Evolutionary conservation across 306 rosid genomes (phyloP).

Genomic region (Cicer judaicum): DNA sequence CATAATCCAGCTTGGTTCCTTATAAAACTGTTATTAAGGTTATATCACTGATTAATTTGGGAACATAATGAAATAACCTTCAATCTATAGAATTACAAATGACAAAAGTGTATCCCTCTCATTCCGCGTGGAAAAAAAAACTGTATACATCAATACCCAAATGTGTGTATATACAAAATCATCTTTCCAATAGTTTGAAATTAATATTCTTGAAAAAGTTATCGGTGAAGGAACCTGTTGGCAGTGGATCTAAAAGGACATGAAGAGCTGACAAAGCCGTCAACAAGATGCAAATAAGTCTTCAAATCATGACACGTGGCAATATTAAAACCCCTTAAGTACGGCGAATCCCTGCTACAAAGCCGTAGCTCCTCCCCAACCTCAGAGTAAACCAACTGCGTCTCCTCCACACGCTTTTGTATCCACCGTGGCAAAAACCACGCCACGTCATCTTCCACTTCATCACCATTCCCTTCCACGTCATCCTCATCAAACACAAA

Average conservation of each 20-base stretch:
- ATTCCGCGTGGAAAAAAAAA: background rate
- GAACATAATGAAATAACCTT: background rate
- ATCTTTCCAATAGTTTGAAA: background rate
- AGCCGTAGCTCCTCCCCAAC: constrained; percentile 77
- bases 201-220: background rate
- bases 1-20: background rate
- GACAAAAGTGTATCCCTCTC: background rate
- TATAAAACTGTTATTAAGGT: too few species aligned
- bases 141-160: background rate
- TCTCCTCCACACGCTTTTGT: constrained; percentile 52
- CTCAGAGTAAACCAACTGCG: constrained; percentile 74
- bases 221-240: constrained; percentile 41
- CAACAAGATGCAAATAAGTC: constrained; percentile 73
- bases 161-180: background rate
- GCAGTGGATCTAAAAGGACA: constrained; percentile 69
- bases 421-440: constrained; percentile 55
- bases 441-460: constrained; percentile 31
- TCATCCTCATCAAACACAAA: constrained; percentile 56
- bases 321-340: constrained; percentile 50
- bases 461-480: background rate
- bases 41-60: too few species aligned
- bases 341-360: constrained; percentile 69
- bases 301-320: constrained; percentile 78
- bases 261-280: constrained; percentile 64
- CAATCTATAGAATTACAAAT: background rate